Base-by-base conservation (phyloP, 1,284 basidiomycete species). In the Moesziomyces parantarcticus region DNA sequence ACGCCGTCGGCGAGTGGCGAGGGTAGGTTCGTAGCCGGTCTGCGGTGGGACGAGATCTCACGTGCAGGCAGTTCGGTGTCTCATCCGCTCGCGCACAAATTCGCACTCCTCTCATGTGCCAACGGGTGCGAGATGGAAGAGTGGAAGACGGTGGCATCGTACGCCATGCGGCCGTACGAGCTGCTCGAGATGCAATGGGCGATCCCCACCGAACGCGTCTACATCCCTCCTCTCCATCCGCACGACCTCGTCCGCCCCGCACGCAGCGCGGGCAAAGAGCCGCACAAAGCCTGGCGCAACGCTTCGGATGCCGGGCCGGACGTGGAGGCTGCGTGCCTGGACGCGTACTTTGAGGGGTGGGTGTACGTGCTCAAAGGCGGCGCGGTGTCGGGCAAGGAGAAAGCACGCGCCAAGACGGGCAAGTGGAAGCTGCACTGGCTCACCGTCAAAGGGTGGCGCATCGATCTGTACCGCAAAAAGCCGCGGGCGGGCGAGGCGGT, bases 381-480 rank as follows among this genome's bases (percentile, higher is more conserved):
- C 14, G 58, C 51, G 20, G 49, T 42, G 23, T 32, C 60, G n/a
- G 44, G 51, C 36, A 65, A 63, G 46, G 57, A 46, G 1, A 53
- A 32, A 32, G 22, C 53, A 22, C 26, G 5, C n/a, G 60, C 26
- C 18, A 69, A 68, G 8, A 14, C 58, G 21, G 72, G 59, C n/a
- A 69, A 69, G 43, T 80, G 78, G 78, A 80, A 78, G 57, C 47
- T 78, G 52, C 76, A 75, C 14, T 80, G 50, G 46, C 32, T 80
- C 16, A 65, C 60, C 42, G 45, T 78, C 18, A 67, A 71, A 34
- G 77, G 75, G 3, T 64, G 74, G 67, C 58, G 61, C 2, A 41
- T 78, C 18, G 64, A 66, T 45, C 6, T 80, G 49, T 74, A 71
- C 36, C 48, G 71, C 11, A 73, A 76, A 42, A 67, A 68, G 51